Evolutionary conservation across 345 rosid species (phyloP), one percentile per base, ranked within the genome.

Genomic region (Eucalyptus dawsonii): DNA sequence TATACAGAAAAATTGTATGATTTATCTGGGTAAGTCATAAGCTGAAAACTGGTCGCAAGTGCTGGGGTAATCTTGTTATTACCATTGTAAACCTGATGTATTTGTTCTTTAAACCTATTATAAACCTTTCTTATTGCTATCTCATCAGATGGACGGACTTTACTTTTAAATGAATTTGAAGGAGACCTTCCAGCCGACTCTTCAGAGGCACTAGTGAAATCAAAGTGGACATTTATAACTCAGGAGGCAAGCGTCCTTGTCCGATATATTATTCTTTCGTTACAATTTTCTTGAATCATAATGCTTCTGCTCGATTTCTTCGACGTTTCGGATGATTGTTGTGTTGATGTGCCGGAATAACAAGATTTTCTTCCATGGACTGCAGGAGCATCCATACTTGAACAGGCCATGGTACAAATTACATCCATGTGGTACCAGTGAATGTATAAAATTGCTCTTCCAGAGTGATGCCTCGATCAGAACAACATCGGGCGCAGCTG

Each of bases 341-440:
- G 5, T 11, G 58, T 56, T n/a, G 24, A 5, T 8, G 40, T 31
- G 16, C 25, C 0, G 65, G 60, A 62, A 69, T 72, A 49, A 45
- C 51, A 14, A 45, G 37, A 24, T 0, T 65, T 16, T 56, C 72
- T 51, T 6, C 60, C 53, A 10, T 40, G 49, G 62, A 49, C 40
- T 89, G 85, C 92, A 97, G 98, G 99, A 97, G 88, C 99, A 97
- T 94, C 98, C 99, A 31, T 95, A 91, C 93, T 90, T 97, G 91
- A 92, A 94, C 89, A 92, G 97, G 86, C 98, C 98, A 50, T 97
- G 99, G 99, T 94, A 93, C 93, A 97, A 97, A 93, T 91, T 97
- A 90, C 99, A 97, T 92, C 99, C 99, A 1, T 97, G 99, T 44
- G 99, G 98, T 17, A 97, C 99, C 34, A 90, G 93, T 47, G 98